phyloP scores from a whole-genome alignment of 2,329 filamentous ascomycete genomes.

The Sporothrix euskadiensis region DNA sequence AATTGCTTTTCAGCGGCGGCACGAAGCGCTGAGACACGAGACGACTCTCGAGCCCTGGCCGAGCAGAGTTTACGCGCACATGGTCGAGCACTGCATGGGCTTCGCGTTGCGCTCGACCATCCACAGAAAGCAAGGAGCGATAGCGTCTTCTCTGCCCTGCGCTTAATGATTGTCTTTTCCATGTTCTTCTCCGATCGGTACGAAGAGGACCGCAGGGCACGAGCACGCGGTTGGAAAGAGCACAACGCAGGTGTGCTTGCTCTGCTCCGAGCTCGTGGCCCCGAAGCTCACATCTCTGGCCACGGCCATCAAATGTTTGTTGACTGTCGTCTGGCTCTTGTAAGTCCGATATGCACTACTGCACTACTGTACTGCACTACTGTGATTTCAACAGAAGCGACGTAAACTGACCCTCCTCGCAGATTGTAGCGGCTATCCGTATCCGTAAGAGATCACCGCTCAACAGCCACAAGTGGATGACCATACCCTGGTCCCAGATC shows the following conservation, averaged over 20 bases:
- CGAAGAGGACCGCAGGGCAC: constrained; percentile 32
- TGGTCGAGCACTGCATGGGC: constrained; percentile 32
- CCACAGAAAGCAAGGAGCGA: constrained; percentile 31
- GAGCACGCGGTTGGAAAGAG: constrained; percentile 32
- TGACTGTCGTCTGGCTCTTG: constrained; percentile 32
- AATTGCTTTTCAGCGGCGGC: constrained; percentile 31
- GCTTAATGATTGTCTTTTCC: constrained; percentile 35
- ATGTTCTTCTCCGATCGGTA: constrained; percentile 33
- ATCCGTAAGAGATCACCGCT: constrained; percentile 30
- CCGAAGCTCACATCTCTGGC: constrained; percentile 31
- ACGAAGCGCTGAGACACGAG: constrained; percentile 11
- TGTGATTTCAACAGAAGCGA: neutral
- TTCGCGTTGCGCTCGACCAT: constrained; percentile 30
- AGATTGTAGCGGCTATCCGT: constrained; percentile 31
- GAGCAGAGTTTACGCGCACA: constrained; percentile 32
- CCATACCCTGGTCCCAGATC: constrained; percentile 31
- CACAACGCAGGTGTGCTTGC: constrained; percentile 32
- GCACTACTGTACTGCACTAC: neutral
- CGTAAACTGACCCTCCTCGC: neutral
- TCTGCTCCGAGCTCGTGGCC: constrained; percentile 29
- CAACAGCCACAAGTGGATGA: constrained; percentile 32
- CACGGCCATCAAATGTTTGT: constrained; percentile 34
- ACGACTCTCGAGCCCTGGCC: constrained; percentile 27
- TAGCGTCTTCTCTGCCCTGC: constrained; percentile 32
- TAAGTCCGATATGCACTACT: constrained; percentile 12